These are phyloP conservation scores for Sicyos baderoa DNA, from an alignment of 306 rosid genomes.

Conservation along the genomic window DNA sequence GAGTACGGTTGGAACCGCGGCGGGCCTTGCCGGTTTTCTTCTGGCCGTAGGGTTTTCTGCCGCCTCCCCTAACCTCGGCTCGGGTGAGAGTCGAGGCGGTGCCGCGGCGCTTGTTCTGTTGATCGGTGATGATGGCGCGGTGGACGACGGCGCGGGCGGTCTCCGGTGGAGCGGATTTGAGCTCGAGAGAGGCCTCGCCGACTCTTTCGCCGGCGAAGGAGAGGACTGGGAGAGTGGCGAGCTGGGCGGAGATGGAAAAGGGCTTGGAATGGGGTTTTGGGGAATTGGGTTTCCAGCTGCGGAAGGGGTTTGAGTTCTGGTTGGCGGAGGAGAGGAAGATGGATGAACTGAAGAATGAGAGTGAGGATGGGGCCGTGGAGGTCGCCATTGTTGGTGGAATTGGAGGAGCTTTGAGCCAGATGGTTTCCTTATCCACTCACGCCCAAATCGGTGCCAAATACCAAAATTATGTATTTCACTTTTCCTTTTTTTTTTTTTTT, in stretches of 20 bases:
- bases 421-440: conserved; percentile 19
- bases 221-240: conserved; percentile 74
- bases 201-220: conserved; percentile 68
- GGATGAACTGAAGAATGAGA: conserved; percentile 52
- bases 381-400: conserved; percentile 35
- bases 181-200: conserved; percentile 66
- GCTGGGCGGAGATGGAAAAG: conserved; percentile 39
- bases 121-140: conserved; percentile 76
- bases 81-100: conserved; percentile 93
- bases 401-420: background rate
- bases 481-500: no score
- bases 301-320: conserved; percentile 20
- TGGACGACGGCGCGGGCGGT: conserved; percentile 94
- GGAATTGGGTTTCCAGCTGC: conserved; percentile 21
- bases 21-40: conserved; percentile 90
- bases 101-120: conserved; percentile 92
- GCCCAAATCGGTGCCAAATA: conserved; percentile 8
- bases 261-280: conserved; percentile 22
- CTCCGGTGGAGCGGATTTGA: conserved; percentile 59
- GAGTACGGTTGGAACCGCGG: conserved; percentile 62
- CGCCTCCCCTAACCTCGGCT: conserved; percentile 81
- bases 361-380: conserved; percentile 28
- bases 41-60: conserved; percentile 69
- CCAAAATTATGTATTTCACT: background rate
- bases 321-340: conserved; percentile 36